A percentile compares a stretch with the other conserved stretches of the same genome.
Conservation (phyloP, 2,329 filamentous ascomycete genomes). For the Uncinocarpus reesii region DNA sequence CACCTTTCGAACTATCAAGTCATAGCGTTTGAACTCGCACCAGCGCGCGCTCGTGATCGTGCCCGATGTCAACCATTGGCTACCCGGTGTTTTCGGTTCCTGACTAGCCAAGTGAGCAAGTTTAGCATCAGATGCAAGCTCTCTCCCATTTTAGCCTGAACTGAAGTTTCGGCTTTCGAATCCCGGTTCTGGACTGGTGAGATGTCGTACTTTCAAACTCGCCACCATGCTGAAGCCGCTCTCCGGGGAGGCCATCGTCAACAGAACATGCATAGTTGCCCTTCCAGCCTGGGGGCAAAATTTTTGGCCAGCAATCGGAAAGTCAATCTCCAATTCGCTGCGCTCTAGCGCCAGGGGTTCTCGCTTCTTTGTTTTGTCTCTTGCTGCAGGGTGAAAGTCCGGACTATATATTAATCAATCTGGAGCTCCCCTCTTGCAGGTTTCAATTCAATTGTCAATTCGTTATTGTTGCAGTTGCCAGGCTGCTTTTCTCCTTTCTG, state of each 20-base stretch:
- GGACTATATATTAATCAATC: slow-evolving; percentile 8
- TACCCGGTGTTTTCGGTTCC: neutral
- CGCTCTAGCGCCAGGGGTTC: slow-evolving; percentile 6
- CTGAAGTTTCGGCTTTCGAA: neutral
- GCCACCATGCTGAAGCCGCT: slow-evolving; percentile 5
- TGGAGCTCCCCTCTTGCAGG: neutral
- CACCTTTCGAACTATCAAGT: too few species aligned
- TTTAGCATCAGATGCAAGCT: neutral
- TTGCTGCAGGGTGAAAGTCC: neutral
- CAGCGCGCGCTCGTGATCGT: neutral
- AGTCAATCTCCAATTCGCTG: slow-evolving; percentile 1
- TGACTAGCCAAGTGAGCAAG: slow-evolving; percentile 4
- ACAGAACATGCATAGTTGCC: too few species aligned
- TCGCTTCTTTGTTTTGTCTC: neutral
- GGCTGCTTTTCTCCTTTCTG: neutral
- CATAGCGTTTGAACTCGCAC: too few species aligned
- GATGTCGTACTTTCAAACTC: slow-evolving; percentile 8
- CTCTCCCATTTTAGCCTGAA: slow-evolving; percentile 4
- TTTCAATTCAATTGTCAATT: neutral
- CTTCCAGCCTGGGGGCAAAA: too few species aligned
- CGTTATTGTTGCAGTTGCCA: neutral
- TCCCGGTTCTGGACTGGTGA: neutral
- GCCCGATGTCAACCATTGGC: neutral
- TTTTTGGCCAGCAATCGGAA: neutral
- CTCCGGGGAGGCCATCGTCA: too few species aligned